Conservation (phyloP, 2,329 filamentous ascomycete genomes). For the Colletotrichum cordylinicola region DNA sequence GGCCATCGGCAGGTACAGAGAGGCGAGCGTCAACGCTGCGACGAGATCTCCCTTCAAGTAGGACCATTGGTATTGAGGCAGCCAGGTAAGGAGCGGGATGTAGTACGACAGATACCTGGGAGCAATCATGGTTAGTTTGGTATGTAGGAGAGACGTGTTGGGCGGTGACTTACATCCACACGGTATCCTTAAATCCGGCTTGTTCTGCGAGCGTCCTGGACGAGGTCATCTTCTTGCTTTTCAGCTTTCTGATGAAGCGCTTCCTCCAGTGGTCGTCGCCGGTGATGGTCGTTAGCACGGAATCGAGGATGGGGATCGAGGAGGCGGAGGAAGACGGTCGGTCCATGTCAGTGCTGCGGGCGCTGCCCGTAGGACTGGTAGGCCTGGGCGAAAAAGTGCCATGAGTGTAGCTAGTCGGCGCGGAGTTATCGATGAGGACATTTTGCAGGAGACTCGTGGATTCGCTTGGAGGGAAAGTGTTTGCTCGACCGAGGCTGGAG, state of each 20-base stretch:
- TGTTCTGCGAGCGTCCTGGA: constrained; percentile 74
- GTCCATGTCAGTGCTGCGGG: constrained; percentile 34
- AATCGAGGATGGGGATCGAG: constrained; percentile 43
- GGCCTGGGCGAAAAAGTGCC: constrained; percentile 79
- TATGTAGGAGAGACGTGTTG: background rate
- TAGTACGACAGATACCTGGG: constrained; percentile 90
- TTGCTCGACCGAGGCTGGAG: constrained; percentile 22
- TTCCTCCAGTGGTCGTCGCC: constrained; percentile 52
- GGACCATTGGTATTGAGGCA: constrained; percentile 81
- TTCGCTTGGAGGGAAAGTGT: constrained; percentile 41
- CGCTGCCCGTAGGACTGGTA: constrained; percentile 48
- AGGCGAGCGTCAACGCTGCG: constrained; percentile 93
- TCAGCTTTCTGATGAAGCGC: constrained; percentile 56
- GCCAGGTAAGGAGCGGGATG: constrained; percentile 89
- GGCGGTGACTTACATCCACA: constrained; percentile 68
- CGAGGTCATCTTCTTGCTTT: constrained; percentile 72
- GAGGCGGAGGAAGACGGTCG: constrained; percentile 38
- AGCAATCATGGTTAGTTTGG: background rate
- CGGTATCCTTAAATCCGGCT: constrained; percentile 76
- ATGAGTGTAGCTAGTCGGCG: constrained; percentile 62
- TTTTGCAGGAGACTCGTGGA: constrained; percentile 54
- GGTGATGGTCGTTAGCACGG: constrained; percentile 40
- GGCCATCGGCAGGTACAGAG: constrained; percentile 97
- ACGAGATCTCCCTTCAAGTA: constrained; percentile 88
- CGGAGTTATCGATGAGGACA: constrained; percentile 39